Conservation (phyloP, 2,329 filamentous ascomycete genomes). For the Fusarium globosum region DNA sequence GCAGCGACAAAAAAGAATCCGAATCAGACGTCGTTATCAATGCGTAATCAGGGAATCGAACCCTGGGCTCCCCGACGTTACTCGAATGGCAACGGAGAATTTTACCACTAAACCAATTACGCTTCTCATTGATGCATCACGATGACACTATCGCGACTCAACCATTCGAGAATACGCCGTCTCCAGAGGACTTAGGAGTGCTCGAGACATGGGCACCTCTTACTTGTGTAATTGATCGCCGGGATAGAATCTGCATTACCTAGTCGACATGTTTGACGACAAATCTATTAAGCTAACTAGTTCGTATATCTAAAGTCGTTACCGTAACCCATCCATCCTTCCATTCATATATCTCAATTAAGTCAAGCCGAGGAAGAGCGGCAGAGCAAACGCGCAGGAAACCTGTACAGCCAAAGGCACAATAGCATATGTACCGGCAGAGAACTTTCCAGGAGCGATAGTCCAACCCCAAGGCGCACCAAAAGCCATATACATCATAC, state of each 20-base stretch:
- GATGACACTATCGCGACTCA: rapidly evolving
- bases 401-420: conserved; percentile 44
- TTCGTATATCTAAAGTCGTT: conserved; percentile 11
- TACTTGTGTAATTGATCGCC: rapidly evolving
- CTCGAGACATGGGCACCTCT: rapidly evolving
- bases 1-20: not conserved
- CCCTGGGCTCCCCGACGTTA: not conserved
- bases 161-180: rapidly evolving
- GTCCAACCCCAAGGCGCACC: conserved; percentile 43
- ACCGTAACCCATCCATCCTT: not conserved
- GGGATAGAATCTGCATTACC: not conserved
- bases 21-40: not conserved
- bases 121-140: not conserved
- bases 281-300: not conserved
- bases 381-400: conserved; percentile 38
- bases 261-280: not conserved
- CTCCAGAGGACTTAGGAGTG: rapidly evolving
- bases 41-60: not conserved
- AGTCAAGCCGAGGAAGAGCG: conserved; percentile 44
- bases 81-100: conserved; percentile 1
- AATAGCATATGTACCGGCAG: conserved; percentile 42
- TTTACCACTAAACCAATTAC: conserved; percentile 3
- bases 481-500: conserved; percentile 44
- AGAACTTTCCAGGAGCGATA: conserved; percentile 41
- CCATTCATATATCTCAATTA: not conserved